phyloP scores from a whole-genome alignment of 2,329 filamentous ascomycete species.

The Microcyclospora tardicrescens region DNA sequence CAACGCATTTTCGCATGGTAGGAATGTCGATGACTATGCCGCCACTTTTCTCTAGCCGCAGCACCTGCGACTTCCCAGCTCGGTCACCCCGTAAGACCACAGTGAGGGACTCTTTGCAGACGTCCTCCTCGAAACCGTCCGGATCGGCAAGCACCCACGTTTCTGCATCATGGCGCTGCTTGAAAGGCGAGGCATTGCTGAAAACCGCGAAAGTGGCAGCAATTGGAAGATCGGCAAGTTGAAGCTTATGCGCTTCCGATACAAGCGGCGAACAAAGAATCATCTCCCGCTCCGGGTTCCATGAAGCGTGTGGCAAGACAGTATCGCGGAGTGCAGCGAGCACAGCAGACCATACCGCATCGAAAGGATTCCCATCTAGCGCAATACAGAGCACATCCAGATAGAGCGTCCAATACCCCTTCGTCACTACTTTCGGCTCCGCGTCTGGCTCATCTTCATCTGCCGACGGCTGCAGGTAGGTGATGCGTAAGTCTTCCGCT shows the following conservation, averaged over 20 bases:
- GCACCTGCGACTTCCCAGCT: conserved; percentile 40
- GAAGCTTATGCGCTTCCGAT: conserved; percentile 42
- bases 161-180: conserved; percentile 29
- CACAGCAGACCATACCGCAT: conserved; percentile 77
- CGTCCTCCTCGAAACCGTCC: conserved; percentile 74
- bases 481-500: conserved; percentile 57
- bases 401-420: conserved; percentile 89
- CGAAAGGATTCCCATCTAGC: conserved; percentile 81
- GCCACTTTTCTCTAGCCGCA: conserved; percentile 72
- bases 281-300: conserved; percentile 68
- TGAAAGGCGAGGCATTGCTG: conserved; percentile 39
- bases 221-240: conserved; percentile 55
- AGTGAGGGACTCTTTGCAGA: conserved; percentile 73
- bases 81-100: conserved; percentile 54
- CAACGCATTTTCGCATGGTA: conserved; percentile 47
- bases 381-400: conserved; percentile 93
- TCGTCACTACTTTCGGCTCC: conserved; percentile 40
- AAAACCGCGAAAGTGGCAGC: conserved; percentile 71
- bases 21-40: conserved; percentile 56
- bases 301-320: conserved; percentile 63
- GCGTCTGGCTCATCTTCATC: conserved; percentile 34
- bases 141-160: conserved; percentile 74
- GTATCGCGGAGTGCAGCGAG: conserved; percentile 70
- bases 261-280: conserved; percentile 59
- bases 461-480: conserved; percentile 32